Base-by-base conservation (phyloP, 371 early-diverging fungal species). In the Apophysomyces variabilis region DNA sequence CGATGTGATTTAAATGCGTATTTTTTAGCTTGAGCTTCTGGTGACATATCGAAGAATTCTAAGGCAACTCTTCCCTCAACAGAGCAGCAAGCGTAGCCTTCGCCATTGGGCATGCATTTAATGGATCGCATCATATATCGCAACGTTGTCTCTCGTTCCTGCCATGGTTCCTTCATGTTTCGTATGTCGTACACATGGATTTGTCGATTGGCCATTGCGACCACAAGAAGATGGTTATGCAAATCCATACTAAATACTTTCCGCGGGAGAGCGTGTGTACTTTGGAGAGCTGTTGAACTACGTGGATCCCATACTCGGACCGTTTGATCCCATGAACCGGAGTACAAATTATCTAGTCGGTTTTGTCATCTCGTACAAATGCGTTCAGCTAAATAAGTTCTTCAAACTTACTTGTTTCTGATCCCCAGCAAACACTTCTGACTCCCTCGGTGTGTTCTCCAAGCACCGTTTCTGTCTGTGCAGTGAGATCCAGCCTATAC, bases 1-100 rank as follows among this genome's bases (percentile, higher is more conserved):
- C 97, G 88, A 76, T 98, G 99, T 69, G 96, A 96, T 77, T 96
- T 97, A 83, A 98, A 97, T 0, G 97, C 95, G 66, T 96, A 97
- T 69, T 94, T 95, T 66, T 88, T 86, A 16, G 86, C 83, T 61
- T 89, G 91, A 13, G 76, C 68, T 68, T 88, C 89, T 5, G 80
- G 74, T 3, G 86, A 79, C 32, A 89, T 84, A 66, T 92, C 93
- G 75, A 98, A 93, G 69, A 88, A 96, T 70, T 98, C 98, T 21
- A 98, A 92, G 9, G 96, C 93, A 4, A 97, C 91, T 7, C 99
- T 85, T 0, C 99, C 99, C 75, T 98, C 99, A 58, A 97, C 94
- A 4, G 96, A 96, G 58, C 90, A 83, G 36, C 86, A 86, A 5
- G 92, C 96, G 84, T 90, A 97, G 12, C 94, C 95, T 69, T 88